A percentile compares a stretch with the other conserved stretches of the same genome.
Evolutionary conservation across 2,329 filamentous ascomycete genomes (phyloP).

Genomic region (Pyrenophora tritici-repentis): DNA sequence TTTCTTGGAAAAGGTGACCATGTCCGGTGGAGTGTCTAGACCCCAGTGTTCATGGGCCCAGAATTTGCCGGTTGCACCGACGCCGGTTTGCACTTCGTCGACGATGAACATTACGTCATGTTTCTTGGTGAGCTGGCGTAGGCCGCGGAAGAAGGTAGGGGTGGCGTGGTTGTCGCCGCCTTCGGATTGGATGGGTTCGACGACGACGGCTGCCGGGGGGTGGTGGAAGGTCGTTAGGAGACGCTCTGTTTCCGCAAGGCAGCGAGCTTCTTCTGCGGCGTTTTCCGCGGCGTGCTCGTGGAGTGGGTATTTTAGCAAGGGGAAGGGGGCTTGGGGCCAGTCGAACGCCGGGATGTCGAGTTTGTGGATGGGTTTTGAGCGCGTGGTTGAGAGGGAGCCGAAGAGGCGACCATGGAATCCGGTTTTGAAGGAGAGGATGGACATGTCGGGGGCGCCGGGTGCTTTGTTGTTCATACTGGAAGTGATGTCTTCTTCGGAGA

Average conservation of each 20-base stretch:
- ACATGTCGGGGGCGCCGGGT: conserved; percentile 77
- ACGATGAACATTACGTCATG: conserved; percentile 85
- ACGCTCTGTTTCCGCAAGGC: conserved; percentile 80
- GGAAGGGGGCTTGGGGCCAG: conserved; percentile 92
- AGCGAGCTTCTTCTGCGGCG: conserved; percentile 76
- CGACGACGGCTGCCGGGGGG: conserved; percentile 78
- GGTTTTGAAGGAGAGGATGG: conserved; percentile 86
- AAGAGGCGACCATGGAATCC: conserved; percentile 92
- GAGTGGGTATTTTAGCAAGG: conserved; percentile 82
- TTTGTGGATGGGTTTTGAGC: conserved; percentile 93
- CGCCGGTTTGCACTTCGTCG: conserved; percentile 91
- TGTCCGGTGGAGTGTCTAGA: conserved; percentile 78
- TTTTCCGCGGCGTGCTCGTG: conserved; percentile 81
- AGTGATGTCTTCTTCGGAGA: conserved; percentile 75
- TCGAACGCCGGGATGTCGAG: conserved; percentile 93
- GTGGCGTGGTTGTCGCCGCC: conserved; percentile 94
- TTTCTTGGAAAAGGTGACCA: conserved; percentile 96
- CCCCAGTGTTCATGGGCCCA: conserved; percentile 98
- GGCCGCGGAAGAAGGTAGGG: conserved; percentile 81
- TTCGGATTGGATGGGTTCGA: conserved; percentile 93
- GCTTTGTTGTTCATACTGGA: conserved; percentile 80
- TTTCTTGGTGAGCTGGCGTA: conserved; percentile 78
- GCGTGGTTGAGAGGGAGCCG: conserved; percentile 83
- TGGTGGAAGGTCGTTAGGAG: conserved; percentile 79
- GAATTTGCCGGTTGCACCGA: conserved; percentile 91